A percentile compares a stretch with the other conserved stretches of the same genome.
These are phyloP conservation scores for Globisporangium takayamanum DNA, from an alignment of 352 stramenopile genomes.

Conservation along the genomic window DNA sequence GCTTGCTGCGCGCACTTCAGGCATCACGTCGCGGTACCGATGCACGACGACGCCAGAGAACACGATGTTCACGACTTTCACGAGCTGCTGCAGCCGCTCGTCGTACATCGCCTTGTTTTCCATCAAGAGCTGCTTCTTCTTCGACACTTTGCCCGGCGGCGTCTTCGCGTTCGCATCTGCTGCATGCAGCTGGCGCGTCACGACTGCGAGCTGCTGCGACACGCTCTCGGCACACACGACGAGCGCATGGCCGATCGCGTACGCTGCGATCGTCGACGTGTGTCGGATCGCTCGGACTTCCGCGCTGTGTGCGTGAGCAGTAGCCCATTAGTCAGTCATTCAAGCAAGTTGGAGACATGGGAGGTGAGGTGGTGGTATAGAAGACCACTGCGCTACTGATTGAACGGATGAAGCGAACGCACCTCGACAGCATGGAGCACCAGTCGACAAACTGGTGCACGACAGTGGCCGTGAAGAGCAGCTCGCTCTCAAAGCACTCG, in stretches of 20 bases:
- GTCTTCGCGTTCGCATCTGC: slow-evolving; percentile 31
- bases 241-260: slow-evolving; percentile 60
- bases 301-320: slow-evolving; percentile 26
- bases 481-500: slow-evolving; percentile 76
- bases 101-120: slow-evolving; percentile 71
- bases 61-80: slow-evolving; percentile 56
- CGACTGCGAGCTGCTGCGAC: slow-evolving; percentile 54
- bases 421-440: slow-evolving; percentile 78
- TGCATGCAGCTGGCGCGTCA: slow-evolving; percentile 65
- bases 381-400: not conserved
- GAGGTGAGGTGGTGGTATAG: not conserved
- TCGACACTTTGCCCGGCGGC: slow-evolving; percentile 16
- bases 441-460: slow-evolving; percentile 68
- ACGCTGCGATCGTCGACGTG: slow-evolving; percentile 61
- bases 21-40: slow-evolving; percentile 91
- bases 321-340: not conserved
- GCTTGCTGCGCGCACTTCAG: slow-evolving; percentile 81
- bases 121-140: slow-evolving; percentile 53
- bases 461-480: slow-evolving; percentile 67
- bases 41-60: slow-evolving; percentile 78
- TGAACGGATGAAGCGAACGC: not conserved
- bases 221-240: slow-evolving; percentile 45
- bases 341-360: not conserved
- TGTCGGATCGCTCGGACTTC: slow-evolving; percentile 81
- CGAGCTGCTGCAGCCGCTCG: slow-evolving; percentile 41